Percentiles rank a stretch among this genome's conserved stretches.
phyloP scores from a whole-genome alignment of 176 grass and related monocot genomes.

The Triticum dicoccoides region DNA sequence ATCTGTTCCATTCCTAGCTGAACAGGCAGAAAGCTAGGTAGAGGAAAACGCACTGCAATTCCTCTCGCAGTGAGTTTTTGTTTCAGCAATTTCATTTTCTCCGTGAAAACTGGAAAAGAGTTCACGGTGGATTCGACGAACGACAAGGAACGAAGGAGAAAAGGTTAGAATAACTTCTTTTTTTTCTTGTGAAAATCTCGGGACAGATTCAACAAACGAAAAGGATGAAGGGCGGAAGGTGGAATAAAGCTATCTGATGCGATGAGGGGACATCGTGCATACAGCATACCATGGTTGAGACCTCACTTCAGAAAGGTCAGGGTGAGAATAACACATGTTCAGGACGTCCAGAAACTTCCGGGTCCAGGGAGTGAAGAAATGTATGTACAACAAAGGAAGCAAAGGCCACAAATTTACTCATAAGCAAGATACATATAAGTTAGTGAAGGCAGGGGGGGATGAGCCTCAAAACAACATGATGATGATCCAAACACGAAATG shows the following conservation, averaged over 20 bases:
- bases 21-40: conserved; percentile 7
- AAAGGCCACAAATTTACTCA: conserved; percentile 11
- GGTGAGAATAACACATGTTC: not conserved
- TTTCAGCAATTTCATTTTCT: not conserved
- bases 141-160: not conserved
- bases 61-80: not conserved
- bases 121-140: not conserved
- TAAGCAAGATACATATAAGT: conserved; percentile 31
- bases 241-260: conserved; percentile 29
- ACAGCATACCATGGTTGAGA: not conserved
- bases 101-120: not conserved
- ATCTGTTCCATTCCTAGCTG: not conserved
- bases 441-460: not conserved
- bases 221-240: conserved; percentile 5
- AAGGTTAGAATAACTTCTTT: not conserved
- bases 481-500: conserved; percentile 28
- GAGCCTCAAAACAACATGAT: conserved; percentile 17
- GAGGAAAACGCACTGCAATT: not conserved
- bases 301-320: conserved; percentile 21
- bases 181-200: not conserved
- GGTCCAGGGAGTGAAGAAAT: not conserved
- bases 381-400: conserved; percentile 23
- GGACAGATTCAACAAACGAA: not conserved
- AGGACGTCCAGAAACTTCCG: conserved; percentile 3
- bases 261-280: conserved; percentile 8